Evolutionary conservation across 257 asterid species (phyloP).

Genomic region (Petrea volubilis): DNA sequence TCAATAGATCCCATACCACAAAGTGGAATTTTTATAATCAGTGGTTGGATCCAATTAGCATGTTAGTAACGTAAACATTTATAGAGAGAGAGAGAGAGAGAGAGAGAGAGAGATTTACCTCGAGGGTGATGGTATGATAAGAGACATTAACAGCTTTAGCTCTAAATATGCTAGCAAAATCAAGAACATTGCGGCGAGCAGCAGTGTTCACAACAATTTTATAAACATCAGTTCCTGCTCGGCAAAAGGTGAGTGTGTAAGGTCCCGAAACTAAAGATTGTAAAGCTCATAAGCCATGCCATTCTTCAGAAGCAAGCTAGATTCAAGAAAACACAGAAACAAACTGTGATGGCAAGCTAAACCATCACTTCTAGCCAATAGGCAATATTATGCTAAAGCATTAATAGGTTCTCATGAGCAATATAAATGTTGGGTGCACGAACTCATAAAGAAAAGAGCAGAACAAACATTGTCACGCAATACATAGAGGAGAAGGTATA

Average conservation of each 20-base stretch:
- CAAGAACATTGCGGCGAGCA: constrained; percentile 92
- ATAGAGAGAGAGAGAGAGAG: no score
- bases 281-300: constrained; percentile 19
- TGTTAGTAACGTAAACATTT: no score
- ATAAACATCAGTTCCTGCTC: constrained; percentile 91
- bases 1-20: not conserved
- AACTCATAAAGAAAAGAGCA: not conserved
- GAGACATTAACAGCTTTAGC: constrained; percentile 98
- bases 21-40: not conserved
- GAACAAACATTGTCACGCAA: not conserved
- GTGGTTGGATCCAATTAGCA: not conserved
- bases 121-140: constrained; percentile 95
- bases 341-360: no score
- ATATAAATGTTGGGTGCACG: not conserved
- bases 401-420: not conserved
- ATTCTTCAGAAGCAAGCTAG: constrained; percentile 23
- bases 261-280: constrained; percentile 68
- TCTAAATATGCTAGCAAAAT: constrained; percentile 95
- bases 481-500: not conserved
- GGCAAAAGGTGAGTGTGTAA: constrained; percentile 90
- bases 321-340: no score
- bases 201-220: constrained; percentile 84
- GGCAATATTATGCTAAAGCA: constrained; percentile 1
- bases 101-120: constrained; percentile 60
- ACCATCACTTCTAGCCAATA: no score